Evolutionary conservation across 2,329 filamentous ascomycete genomes (phyloP).

Genomic region (Fusarium humuli): DNA sequence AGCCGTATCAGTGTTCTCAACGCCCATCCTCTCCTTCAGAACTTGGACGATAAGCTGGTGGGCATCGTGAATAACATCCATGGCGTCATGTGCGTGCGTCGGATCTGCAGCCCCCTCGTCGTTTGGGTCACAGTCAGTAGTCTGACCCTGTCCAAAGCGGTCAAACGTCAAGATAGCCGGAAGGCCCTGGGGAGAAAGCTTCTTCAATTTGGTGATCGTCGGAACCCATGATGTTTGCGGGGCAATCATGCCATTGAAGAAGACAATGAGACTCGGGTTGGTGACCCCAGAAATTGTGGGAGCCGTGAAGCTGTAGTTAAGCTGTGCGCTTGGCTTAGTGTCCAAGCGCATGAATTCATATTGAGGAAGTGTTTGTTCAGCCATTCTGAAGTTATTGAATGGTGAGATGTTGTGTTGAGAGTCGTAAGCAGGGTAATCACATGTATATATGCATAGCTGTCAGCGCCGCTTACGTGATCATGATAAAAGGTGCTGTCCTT

Average conservation of each 20-base stretch:
- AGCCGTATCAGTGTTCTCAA: background rate
- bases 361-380: accelerated
- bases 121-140: conserved; percentile 57
- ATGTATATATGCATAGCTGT: background rate
- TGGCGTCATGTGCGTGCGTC: conserved; percentile 60
- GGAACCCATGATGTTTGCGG: conserved; percentile 35
- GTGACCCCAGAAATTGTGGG: background rate
- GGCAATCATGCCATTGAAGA: conserved; percentile 41
- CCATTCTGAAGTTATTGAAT: background rate
- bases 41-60: conserved; percentile 31
- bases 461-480: conserved; percentile 28
- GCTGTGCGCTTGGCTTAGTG: conserved; percentile 33
- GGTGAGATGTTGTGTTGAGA: accelerated
- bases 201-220: conserved; percentile 15
- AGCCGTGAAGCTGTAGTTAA: conserved; percentile 33
- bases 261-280: conserved; percentile 30
- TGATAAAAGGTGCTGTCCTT: accelerated
- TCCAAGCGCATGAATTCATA: conserved; percentile 27
- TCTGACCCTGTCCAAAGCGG: conserved; percentile 66
- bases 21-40: background rate
- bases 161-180: conserved; percentile 66
- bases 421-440: background rate
- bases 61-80: conserved; percentile 49
- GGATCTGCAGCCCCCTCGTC: conserved; percentile 53
- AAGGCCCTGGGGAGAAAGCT: background rate